Evolutionary conservation across 2,329 filamentous ascomycete species (phyloP).

Genomic region (Colletotrichum sojae): DNA sequence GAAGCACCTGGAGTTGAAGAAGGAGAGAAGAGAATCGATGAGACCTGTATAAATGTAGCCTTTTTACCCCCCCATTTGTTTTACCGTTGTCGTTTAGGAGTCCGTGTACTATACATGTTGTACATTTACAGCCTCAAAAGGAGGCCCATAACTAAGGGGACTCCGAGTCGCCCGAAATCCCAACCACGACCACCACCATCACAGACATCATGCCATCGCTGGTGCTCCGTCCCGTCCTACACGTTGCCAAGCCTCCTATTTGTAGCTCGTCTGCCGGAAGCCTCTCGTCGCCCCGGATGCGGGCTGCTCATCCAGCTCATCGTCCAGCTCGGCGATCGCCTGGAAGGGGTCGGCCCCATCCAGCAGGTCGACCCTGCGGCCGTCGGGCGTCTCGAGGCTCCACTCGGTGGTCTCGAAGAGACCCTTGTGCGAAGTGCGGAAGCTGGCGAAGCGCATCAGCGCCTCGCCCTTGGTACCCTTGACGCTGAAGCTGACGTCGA

Average conservation of each 20-base stretch:
- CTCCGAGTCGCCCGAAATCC: conserved; percentile 25
- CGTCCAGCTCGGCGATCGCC: conserved; percentile 56
- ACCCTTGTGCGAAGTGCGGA: conserved; percentile 71
- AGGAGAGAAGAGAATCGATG: conserved; percentile 49
- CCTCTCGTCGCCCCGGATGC: conserved; percentile 56
- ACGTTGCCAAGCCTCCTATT: conserved; percentile 40
- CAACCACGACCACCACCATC: conserved; percentile 27
- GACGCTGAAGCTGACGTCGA: conserved; percentile 89
- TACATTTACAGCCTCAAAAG: conserved; percentile 42
- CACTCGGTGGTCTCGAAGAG: conserved; percentile 92
- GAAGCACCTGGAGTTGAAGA: conserved; percentile 69
- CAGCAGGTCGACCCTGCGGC: conserved; percentile 78
- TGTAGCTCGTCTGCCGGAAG: conserved; percentile 63
- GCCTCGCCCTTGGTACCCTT: conserved; percentile 81
- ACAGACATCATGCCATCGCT: no score
- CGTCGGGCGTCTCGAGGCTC: conserved; percentile 81
- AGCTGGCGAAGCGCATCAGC: conserved; percentile 85
- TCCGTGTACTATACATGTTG: conserved; percentile 55
- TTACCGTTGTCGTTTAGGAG: conserved; percentile 41
- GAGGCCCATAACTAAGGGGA: conserved; percentile 35
- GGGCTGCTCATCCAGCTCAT: conserved; percentile 51
- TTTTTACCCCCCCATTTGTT: conserved; percentile 17
- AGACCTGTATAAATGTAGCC: conserved; percentile 20
- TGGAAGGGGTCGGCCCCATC: conserved; percentile 79
- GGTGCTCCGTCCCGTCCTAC: no score